Percentiles rank a stretch among this genome's conserved stretches.
Evolutionary conservation across 345 rosid genomes (phyloP).

Genomic region (Laguncularia racemosa): DNA sequence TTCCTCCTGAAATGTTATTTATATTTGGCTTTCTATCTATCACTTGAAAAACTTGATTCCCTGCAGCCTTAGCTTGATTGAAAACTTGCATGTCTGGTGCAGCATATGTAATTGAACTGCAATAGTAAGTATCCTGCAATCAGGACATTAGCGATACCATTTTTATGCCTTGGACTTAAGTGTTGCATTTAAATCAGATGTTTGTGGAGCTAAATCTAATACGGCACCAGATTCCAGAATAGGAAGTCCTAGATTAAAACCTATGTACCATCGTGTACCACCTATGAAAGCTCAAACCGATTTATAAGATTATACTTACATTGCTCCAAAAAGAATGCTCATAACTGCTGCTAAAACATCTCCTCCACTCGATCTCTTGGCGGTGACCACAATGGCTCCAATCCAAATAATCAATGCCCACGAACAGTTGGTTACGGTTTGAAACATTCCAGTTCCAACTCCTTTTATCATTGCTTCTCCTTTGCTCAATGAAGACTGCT

Average conservation of each 20-base stretch:
- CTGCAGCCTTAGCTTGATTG: constrained; percentile 64
- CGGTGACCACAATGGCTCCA: constrained; percentile 42
- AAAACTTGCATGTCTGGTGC: constrained; percentile 66
- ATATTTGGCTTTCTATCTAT: constrained; percentile 38
- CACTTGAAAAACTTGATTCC: constrained; percentile 42
- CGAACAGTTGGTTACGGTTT: constrained; percentile 42
- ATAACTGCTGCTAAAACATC: constrained; percentile 47
- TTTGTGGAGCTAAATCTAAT: too few species aligned
- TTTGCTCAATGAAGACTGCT: constrained; percentile 32
- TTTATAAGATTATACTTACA: constrained; percentile 24
- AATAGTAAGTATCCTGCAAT: neutral
- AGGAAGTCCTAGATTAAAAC: too few species aligned
- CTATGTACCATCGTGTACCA: too few species aligned
- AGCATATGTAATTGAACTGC: constrained; percentile 56
- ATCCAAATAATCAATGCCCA: constrained; percentile 58
- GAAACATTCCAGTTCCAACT: constrained; percentile 54
- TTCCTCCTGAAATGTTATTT: constrained; percentile 19
- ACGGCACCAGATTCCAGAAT: too few species aligned
- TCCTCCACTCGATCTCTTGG: constrained; percentile 38
- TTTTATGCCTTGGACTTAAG: too few species aligned
- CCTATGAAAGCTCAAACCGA: too few species aligned
- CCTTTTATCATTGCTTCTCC: constrained; percentile 59
- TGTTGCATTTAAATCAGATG: too few species aligned
- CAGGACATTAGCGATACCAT: too few species aligned
- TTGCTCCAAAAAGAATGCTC: constrained; percentile 62